These are phyloP conservation scores for Agrocybe praecox DNA, from an alignment of 768 basidiomycete genomes.

Conservation along the genomic window DNA sequence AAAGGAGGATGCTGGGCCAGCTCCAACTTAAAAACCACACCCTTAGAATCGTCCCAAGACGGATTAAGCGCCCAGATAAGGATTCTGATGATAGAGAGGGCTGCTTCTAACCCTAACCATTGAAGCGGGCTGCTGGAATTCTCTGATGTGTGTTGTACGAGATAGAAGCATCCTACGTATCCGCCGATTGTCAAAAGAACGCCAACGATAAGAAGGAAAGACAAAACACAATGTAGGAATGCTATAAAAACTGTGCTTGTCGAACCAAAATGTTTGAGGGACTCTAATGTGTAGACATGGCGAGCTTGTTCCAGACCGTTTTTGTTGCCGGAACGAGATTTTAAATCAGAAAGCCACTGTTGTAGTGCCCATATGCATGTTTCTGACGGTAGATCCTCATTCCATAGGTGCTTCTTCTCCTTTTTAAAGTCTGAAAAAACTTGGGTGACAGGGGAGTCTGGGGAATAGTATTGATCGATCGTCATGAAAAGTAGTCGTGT, in stretches of 20 bases:
- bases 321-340: too few relatives aligned
- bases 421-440: too few relatives aligned
- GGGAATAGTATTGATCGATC: slow-evolving; percentile 1
- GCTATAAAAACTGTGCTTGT: background rate
- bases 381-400: slow-evolving; percentile 2
- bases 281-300: background rate
- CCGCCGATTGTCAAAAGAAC: slow-evolving; percentile 5
- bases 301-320: too few relatives aligned
- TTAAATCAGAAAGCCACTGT: background rate
- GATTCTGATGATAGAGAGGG: slow-evolving; percentile 11
- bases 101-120: slow-evolving; percentile 12
- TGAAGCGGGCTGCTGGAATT: slow-evolving; percentile 1
- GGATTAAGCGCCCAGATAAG: slow-evolving; percentile 16
- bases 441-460: background rate
- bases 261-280: background rate
- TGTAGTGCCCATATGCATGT: slow-evolving; percentile 9
- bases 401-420: slow-evolving; percentile 2
- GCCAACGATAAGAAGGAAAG: background rate
- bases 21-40: slow-evolving; percentile 3
- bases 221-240: background rate
- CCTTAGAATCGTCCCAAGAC: slow-evolving; percentile 8
- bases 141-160: slow-evolving; percentile 3
- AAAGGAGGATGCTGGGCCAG: slow-evolving; percentile 10
- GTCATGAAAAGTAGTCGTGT: slow-evolving; percentile 11
- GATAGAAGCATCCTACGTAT: slow-evolving; percentile 13